phyloP scores from a whole-genome alignment of 2,329 filamentous ascomycete genomes.

The Colletotrichum endophyticum region DNA sequence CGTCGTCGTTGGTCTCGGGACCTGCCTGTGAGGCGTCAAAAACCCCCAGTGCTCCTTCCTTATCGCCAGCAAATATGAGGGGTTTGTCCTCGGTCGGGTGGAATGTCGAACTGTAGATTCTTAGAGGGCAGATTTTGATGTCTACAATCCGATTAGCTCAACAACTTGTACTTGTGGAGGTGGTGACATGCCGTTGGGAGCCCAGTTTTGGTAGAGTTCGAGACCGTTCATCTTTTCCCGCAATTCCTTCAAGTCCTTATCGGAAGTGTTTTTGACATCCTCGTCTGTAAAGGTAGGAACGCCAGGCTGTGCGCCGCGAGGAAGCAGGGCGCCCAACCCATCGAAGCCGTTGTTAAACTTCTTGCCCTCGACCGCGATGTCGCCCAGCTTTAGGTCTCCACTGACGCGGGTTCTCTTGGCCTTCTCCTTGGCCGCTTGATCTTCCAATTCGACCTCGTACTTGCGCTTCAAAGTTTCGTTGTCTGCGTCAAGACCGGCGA shows the following conservation, averaged over 20 bases:
- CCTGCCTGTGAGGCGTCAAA: slow-evolving; percentile 83
- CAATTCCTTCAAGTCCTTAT: slow-evolving; percentile 75
- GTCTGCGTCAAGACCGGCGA: slow-evolving; percentile 60
- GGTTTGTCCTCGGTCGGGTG: slow-evolving; percentile 88
- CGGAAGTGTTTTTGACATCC: slow-evolving; percentile 78
- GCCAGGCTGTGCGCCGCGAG: slow-evolving; percentile 76
- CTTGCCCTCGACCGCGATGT: slow-evolving; percentile 81
- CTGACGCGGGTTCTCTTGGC: slow-evolving; percentile 63
- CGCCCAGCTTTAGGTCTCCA: slow-evolving; percentile 71
- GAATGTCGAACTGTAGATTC: slow-evolving; percentile 86
- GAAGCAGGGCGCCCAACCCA: slow-evolving; percentile 65
- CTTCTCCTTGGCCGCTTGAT: slow-evolving; percentile 44
- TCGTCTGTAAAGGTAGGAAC: slow-evolving; percentile 86
- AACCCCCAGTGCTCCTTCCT: slow-evolving; percentile 87
- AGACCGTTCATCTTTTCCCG: slow-evolving; percentile 79
- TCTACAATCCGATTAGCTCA: slow-evolving; percentile 49
- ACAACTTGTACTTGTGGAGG: not conserved
- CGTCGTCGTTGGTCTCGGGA: slow-evolving; percentile 62
- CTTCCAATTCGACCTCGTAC: slow-evolving; percentile 53
- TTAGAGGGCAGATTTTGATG: slow-evolving; percentile 89
- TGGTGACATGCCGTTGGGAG: slow-evolving; percentile 69
- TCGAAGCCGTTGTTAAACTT: slow-evolving; percentile 73
- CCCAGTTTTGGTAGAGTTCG: slow-evolving; percentile 82
- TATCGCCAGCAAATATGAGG: slow-evolving; percentile 91
- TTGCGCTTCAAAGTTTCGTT: slow-evolving; percentile 53